Evolutionary conservation across 2,329 filamentous ascomycete species (phyloP).

Genomic region (Pezicula radicicola): DNA sequence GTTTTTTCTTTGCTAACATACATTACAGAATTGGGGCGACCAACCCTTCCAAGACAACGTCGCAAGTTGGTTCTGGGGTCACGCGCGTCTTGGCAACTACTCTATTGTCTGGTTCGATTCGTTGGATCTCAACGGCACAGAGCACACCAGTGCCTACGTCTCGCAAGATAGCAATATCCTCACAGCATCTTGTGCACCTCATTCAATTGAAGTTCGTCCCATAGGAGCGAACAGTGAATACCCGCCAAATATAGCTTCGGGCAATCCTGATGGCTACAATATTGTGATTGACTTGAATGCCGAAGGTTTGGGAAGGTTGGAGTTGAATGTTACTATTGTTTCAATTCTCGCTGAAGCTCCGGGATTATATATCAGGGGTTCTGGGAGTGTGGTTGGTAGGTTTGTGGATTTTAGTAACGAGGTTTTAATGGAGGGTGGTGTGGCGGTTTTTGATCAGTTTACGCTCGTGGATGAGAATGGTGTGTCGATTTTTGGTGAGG

Average conservation of each 20-base stretch:
- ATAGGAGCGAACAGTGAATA: constrained; percentile 11
- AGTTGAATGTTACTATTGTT: too few species aligned
- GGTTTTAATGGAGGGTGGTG: too few species aligned
- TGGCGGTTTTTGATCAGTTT: too few species aligned
- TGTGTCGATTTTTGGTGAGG: too few species aligned
- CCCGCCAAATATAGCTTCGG: constrained; percentile 7
- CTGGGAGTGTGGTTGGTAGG: too few species aligned
- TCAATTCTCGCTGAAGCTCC: too few species aligned
- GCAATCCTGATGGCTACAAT: neutral
- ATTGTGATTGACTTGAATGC: constrained; percentile 2
- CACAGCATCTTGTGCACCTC: constrained; percentile 20
- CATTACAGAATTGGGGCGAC: constrained; percentile 38
- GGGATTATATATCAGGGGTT: too few species aligned
- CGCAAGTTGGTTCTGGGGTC: constrained; percentile 42
- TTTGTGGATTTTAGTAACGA: too few species aligned
- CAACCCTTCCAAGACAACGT: constrained; percentile 30
- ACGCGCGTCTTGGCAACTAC: constrained; percentile 37
- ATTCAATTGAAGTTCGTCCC: constrained; percentile 15
- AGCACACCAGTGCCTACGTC: constrained; percentile 27
- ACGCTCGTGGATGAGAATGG: too few species aligned
- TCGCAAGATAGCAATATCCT: constrained; percentile 26
- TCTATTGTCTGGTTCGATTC: constrained; percentile 42
- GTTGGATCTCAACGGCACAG: constrained; percentile 21
- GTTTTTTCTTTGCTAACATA: neutral
- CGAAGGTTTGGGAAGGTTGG: too few species aligned